These are phyloP conservation scores for Amanita subjunquillea DNA, from an alignment of 768 basidiomycete genomes.

Conservation along the genomic window DNA sequence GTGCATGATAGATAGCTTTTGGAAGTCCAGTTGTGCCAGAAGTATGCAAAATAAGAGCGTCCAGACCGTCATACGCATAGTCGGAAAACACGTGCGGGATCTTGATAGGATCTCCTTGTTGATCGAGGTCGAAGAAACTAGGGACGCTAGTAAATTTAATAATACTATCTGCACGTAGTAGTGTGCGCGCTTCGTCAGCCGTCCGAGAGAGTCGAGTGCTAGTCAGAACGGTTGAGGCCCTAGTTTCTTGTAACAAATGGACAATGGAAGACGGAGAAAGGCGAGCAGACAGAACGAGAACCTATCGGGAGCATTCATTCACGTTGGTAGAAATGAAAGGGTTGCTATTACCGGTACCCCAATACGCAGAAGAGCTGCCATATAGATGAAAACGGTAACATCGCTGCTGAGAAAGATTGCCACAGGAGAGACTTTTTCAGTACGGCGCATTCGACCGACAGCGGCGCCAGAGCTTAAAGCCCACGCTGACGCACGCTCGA, in stretches of 20 bases:
- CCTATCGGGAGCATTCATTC: constrained; percentile 10
- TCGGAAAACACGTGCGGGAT: constrained; percentile 17
- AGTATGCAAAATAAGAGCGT: constrained; percentile 36
- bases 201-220: constrained; percentile 20
- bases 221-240: constrained; percentile 19
- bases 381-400: constrained; percentile 24
- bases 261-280: constrained; percentile 23
- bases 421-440: constrained; percentile 19
- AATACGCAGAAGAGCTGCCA: constrained; percentile 24
- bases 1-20: constrained; percentile 30
- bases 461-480: constrained; percentile 18
- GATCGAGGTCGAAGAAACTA: constrained; percentile 17
- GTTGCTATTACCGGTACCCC: constrained; percentile 23
- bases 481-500: constrained; percentile 25
- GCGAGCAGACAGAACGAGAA: constrained; percentile 25
- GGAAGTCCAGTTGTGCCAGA: constrained; percentile 43
- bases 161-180: neutral
- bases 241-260: constrained; percentile 22
- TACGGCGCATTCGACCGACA: constrained; percentile 13
- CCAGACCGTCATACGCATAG: constrained; percentile 18
- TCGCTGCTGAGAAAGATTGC: constrained; percentile 27
- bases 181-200: constrained; percentile 18
- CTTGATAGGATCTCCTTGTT: neutral
- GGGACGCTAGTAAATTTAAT: constrained; percentile 14
- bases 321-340: neutral